Evolutionary conservation across 139 green algal species (phyloP), one percentile per base, ranked within the genome.

Genomic region (Zygnema circumcarinatum): DNA sequence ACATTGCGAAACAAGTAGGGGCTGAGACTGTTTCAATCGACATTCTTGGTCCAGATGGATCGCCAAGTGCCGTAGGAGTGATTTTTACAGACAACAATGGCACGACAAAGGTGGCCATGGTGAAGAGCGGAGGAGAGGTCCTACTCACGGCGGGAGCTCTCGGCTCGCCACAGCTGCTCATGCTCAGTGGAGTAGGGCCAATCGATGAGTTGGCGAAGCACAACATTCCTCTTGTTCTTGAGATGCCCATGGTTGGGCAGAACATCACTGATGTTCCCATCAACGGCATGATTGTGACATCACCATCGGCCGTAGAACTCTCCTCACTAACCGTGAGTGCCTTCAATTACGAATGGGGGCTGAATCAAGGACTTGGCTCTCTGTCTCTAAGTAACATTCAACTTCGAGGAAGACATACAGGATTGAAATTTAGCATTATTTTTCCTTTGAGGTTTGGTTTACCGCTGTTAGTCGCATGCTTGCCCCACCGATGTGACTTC

Each of bases 231-330:
- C 3, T 86, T 39, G 53, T 86, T 68, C 54, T 38, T 68, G 53
- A 86, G 20, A 32, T 80, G 32, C 53, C 80, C 0, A 52, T 25
- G 0, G 31, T 86, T 39, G 80, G 80, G 36, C 38, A 31, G 20
- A 86, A 86, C 7, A 39, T 83, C 7, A 86, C 80, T 3, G 80
- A 86, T 29, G 38, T 86, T 2, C 80, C 80, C 31, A 86, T 86
- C 54, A 86, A 86, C 32, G 38, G 31, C 22, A 86, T 83, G n/a
- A 80, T 80, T 21, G 29, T 83, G 1, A 32, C 56, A 31, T 86
- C 54, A 0, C 80, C 56, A 3, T 74, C 21, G 1, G 39, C 80
- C 2, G 80, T 86, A 7, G 80, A 86, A 53, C 52, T 79, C 52
- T 82, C 78, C 2, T 85, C 78, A 0, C 38, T 85, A 25, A 38